phyloP scores from a whole-genome alignment of 106 monocot genomes.

The Dioscorea zingiberensis region DNA sequence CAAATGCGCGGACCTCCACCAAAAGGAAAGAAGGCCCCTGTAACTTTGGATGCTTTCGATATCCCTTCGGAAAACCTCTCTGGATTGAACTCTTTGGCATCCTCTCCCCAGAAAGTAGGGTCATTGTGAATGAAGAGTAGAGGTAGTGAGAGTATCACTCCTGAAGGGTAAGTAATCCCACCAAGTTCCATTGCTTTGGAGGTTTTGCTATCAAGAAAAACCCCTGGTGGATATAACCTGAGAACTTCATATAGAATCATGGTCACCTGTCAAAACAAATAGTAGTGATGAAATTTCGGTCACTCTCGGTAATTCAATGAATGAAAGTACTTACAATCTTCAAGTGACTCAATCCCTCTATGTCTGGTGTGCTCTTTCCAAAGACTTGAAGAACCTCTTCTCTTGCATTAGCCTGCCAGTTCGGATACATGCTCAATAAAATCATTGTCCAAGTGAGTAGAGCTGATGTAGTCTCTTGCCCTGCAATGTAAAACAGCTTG shows the following conservation, averaged over 20 bases:
- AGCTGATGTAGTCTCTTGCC: conserved; percentile 35
- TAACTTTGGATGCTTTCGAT: conserved; percentile 33
- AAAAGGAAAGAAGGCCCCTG: conserved; percentile 37
- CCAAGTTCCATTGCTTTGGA: conserved; percentile 27
- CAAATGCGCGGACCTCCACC: conserved; percentile 51
- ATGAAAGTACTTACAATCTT: no score
- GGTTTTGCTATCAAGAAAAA: conserved; percentile 6
- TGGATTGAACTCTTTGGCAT: conserved; percentile 76
- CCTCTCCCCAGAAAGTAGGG: no score
- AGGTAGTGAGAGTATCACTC: no score
- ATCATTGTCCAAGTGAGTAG: conserved; percentile 40
- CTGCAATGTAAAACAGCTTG: conserved; percentile 43
- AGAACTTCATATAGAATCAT: no score
- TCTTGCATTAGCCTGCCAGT: no score
- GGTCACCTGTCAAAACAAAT: conserved; percentile 42
- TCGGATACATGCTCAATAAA: conserved; percentile 24
- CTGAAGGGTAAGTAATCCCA: no score
- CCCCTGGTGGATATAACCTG: conserved; percentile 30
- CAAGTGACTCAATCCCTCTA: no score
- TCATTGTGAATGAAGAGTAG: no score
- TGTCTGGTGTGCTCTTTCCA: no score
- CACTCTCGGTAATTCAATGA: conserved; percentile 20
- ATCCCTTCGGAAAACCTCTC: conserved; percentile 49
- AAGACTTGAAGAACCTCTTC: no score
- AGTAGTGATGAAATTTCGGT: no score